Conservation (phyloP, 2,329 filamentous ascomycete species). For the Rhinocladiella mackenziei region DNA sequence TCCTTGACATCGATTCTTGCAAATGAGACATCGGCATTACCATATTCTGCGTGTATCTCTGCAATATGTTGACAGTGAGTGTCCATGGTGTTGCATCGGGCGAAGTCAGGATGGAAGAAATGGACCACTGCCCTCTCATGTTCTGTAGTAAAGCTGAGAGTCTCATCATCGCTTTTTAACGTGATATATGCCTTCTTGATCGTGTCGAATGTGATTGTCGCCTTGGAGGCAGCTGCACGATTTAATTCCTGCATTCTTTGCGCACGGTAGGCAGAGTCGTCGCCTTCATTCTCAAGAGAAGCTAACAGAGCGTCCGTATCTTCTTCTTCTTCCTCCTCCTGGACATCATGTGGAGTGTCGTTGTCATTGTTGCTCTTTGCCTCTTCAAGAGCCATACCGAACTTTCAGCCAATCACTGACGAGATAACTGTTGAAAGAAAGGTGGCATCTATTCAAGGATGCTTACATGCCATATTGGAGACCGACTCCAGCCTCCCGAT, state of each 20-base stretch:
- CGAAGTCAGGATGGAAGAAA: slow-evolving; percentile 62
- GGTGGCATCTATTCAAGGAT: background rate
- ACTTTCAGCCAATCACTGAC: background rate
- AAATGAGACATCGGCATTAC: slow-evolving; percentile 39
- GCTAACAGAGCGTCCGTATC: slow-evolving; percentile 60
- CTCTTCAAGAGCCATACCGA: background rate
- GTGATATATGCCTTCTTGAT: slow-evolving; percentile 36
- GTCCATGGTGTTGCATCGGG: slow-evolving; percentile 60
- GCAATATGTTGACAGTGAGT: slow-evolving; percentile 50
- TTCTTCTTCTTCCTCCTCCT: slow-evolving; percentile 39
- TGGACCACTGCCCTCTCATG: slow-evolving; percentile 57
- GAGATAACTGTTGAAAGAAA: background rate
- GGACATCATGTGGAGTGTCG: slow-evolving; percentile 1
- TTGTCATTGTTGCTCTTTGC: background rate
- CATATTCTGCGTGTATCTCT: slow-evolving; percentile 33
- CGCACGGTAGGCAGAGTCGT: slow-evolving; percentile 54
- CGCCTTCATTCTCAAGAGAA: slow-evolving; percentile 50
- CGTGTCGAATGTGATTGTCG: slow-evolving; percentile 16
- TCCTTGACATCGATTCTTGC: slow-evolving; percentile 45
- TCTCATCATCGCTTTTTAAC: slow-evolving; percentile 50
- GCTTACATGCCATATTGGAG: background rate
- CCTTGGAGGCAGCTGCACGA: slow-evolving; percentile 4
- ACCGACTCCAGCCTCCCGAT: background rate
- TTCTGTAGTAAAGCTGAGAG: slow-evolving; percentile 59
- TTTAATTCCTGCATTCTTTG: slow-evolving; percentile 25